Evolutionary conservation across 1,284 basidiomycete species (phyloP).

Genomic region (Sporisorium graminicola): DNA sequence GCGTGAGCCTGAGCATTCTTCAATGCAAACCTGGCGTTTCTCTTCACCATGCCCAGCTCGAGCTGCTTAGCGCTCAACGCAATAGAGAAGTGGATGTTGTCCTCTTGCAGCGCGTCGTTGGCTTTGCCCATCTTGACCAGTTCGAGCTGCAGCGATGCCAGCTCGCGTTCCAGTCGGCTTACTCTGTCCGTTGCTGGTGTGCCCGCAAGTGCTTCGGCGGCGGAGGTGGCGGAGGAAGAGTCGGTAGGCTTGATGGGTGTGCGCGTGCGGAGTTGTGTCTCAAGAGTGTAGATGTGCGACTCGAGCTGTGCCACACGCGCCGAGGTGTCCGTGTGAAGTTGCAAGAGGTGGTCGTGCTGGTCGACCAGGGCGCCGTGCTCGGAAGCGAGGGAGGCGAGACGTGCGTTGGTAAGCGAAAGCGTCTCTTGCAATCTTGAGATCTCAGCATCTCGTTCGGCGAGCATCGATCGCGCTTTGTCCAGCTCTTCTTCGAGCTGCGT

Average conservation of each 20-base stretch:
- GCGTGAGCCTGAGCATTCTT: slow-evolving; percentile 15
- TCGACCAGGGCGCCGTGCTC: slow-evolving; percentile 6
- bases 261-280: slow-evolving; percentile 11
- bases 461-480: background rate
- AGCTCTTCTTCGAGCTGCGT: slow-evolving; percentile 13
- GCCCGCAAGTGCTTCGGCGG: no score
- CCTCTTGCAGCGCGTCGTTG: slow-evolving; percentile 52
- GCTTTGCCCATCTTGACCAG: slow-evolving; percentile 53
- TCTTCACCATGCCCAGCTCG: slow-evolving; percentile 59
- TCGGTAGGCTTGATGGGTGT: background rate
- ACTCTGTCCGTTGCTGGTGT: background rate
- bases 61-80: slow-evolving; percentile 57
- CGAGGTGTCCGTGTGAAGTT: background rate
- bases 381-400: slow-evolving; percentile 3
- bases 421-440: slow-evolving; percentile 29
- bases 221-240: background rate
- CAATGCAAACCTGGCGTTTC: slow-evolving; percentile 45
- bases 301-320: slow-evolving; percentile 4
- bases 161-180: background rate
- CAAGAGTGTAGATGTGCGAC: slow-evolving; percentile 17
- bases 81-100: slow-evolving; percentile 54
- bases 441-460: slow-evolving; percentile 15
- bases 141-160: slow-evolving; percentile 30
- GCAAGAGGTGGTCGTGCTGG: background rate
- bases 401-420: slow-evolving; percentile 15